Base-by-base conservation (phyloP, 805 yeast species). In the Lipomyces yamanashiensis region DNA sequence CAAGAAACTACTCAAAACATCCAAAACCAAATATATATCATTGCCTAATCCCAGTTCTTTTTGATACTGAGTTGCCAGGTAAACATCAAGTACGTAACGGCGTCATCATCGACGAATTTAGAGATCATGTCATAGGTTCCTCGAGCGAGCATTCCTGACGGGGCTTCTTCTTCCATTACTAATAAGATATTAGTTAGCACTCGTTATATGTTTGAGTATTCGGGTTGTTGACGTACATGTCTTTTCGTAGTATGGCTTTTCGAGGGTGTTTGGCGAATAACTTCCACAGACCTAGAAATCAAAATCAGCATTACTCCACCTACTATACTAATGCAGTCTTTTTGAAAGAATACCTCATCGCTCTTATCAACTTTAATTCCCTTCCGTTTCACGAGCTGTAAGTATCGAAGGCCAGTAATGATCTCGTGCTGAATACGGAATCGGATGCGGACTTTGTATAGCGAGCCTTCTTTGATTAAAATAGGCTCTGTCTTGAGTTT, bases 361-460 rank as follows among this genome's bases (percentile, higher is more conserved):
- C 87, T 78, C 74, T 88, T 90, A 74, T 90, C 96, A 47, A 92
- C 90, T 33, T 92, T 84, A 67, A 92, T 89, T 40, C 96, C 97
- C 1, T 92, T 86, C 74, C 92, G 89, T 76, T 90, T 91, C 67
- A 91, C 88, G 19, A 85, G 85, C 76, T 90, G 97, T 68, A 90
- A 82, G 75, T 92, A 92, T 74, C 88, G 87, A 74, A 92, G 83
- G 0, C 98, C 98, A 1, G 97, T 92, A 71, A 92, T 87, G 69
- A 92, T 90, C 74, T 90, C 96, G 72, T 89, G 93, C 76, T 92
- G 97, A 40, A 92, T 88, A 69, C 91, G 84, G 79, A 92, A 92
- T 69, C 84, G 86, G 72, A 91, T 85, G 67, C 80, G 84, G 73
- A 91, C 80, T 71, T 85, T 86, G 77, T 90, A 92, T 40, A 85